Percentiles rank a stretch among this genome's conserved stretches.
Evolutionary conservation across 257 asterid genomes (phyloP).

Genomic region (Salvia miltiorrhiza): DNA sequence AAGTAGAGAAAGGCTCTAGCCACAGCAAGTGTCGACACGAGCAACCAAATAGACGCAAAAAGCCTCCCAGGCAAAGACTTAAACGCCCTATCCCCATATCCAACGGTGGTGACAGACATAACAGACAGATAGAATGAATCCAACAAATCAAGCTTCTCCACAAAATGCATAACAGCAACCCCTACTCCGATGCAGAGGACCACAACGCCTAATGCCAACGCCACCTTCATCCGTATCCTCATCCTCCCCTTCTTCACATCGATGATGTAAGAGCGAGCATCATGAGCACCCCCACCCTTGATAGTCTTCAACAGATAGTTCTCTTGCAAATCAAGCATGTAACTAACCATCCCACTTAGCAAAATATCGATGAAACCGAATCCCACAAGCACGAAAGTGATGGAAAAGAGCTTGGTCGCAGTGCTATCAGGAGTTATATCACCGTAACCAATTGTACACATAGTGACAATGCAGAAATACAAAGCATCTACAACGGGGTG

Average conservation of each 20-base stretch:
- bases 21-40: constrained; percentile 91
- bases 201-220: constrained; percentile 84
- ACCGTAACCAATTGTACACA: constrained; percentile 98
- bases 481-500: constrained; percentile 92
- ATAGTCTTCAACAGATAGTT: constrained; percentile 63
- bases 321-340: constrained; percentile 95
- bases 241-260: constrained; percentile 97
- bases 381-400: constrained; percentile 85
- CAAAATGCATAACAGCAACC: constrained; percentile 68
- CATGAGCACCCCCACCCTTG: constrained; percentile 49
- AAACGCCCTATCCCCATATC: constrained; percentile 93
- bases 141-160: constrained; percentile 70
- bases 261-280: constrained; percentile 60
- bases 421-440: constrained; percentile 80
- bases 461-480: constrained; percentile 89
- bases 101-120: constrained; percentile 97
- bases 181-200: constrained; percentile 86
- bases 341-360: constrained; percentile 84
- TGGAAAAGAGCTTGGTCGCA: constrained; percentile 70
- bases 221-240: constrained; percentile 95
- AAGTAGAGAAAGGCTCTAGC: constrained; percentile 97
- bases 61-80: constrained; percentile 69
- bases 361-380: constrained; percentile 88
- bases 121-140: constrained; percentile 88
- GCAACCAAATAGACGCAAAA: constrained; percentile 94